Conservation (phyloP, 768 basidiomycete genomes). For the Favolaschia claudopus region DNA sequence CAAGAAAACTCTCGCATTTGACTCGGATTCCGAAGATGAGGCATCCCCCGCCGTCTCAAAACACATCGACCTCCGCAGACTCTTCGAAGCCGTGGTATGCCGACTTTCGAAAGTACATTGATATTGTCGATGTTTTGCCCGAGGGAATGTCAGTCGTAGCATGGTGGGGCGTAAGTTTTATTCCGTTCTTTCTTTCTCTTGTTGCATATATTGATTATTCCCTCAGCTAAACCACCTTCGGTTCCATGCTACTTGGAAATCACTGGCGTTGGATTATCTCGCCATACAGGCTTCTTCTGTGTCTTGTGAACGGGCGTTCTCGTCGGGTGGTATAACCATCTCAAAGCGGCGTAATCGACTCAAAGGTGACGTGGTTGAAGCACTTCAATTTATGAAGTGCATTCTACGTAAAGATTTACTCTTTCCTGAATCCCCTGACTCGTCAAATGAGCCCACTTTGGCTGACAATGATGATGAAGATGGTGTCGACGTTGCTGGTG, state of each 20-base stretch:
- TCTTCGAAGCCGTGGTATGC: neutral
- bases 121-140: neutral
- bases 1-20: neutral
- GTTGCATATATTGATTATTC: neutral
- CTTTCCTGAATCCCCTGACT: neutral
- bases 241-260: neutral
- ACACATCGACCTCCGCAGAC: neutral
- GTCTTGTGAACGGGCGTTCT: neutral
- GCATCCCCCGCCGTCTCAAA: neutral
- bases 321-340: neutral
- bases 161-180: conserved; percentile 4
- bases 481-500: neutral
- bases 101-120: neutral
- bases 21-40: neutral
- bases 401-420: neutral
- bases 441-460: neutral
- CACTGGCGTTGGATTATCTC: neutral
- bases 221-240: neutral
- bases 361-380: conserved; percentile 8
- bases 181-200: neutral
- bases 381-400: conserved; percentile 1
- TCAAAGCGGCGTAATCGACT: conserved; percentile 5
- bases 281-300: neutral
- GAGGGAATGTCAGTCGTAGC: neutral
- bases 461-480: neutral